These are phyloP conservation scores for Paraglomus brasilianum DNA, from an alignment of 192 early-diverging fungal genomes.

Conservation along the genomic window DNA sequence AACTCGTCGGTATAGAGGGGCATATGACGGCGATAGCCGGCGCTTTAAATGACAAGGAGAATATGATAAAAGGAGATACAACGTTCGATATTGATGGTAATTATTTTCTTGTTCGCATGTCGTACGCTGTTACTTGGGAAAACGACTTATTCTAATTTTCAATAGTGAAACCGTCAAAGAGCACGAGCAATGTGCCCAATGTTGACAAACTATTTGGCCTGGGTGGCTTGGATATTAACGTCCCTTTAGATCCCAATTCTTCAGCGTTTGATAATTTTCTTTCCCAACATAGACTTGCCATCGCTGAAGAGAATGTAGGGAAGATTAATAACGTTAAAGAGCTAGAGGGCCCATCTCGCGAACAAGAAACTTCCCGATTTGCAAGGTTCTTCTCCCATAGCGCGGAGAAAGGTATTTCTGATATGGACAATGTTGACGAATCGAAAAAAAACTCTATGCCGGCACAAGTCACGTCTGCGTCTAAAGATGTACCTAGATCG, in stretches of 20 bases:
- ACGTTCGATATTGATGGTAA: conserved; percentile 21
- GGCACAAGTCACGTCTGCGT: conserved; percentile 27
- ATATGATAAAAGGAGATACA: conserved; percentile 25
- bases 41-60: conserved; percentile 4
- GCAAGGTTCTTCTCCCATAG: conserved; percentile 57
- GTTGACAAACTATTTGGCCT: conserved; percentile 48
- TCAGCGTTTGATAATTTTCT: conserved; percentile 50
- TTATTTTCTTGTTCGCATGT: background rate
- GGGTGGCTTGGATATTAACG: conserved; percentile 40
- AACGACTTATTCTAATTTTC: background rate
- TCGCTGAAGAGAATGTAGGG: conserved; percentile 28
- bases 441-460: background rate
- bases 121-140: background rate
- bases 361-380: conserved; percentile 56
- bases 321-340: conserved; percentile 4
- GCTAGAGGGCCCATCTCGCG: conserved; percentile 23
- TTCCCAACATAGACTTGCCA: conserved; percentile 42
- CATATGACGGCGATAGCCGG: background rate
- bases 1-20: background rate
- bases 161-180: conserved; percentile 31
- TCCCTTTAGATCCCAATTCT: conserved; percentile 33
- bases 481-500: conserved; percentile 31
- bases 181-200: conserved; percentile 36
- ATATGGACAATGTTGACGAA: conserved; percentile 7
- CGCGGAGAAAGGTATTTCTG: conserved; percentile 38